Percentiles rank a stretch among this genome's conserved stretches.
phyloP scores from a whole-genome alignment of 805 yeast species.

The Candida railenensis region DNA sequence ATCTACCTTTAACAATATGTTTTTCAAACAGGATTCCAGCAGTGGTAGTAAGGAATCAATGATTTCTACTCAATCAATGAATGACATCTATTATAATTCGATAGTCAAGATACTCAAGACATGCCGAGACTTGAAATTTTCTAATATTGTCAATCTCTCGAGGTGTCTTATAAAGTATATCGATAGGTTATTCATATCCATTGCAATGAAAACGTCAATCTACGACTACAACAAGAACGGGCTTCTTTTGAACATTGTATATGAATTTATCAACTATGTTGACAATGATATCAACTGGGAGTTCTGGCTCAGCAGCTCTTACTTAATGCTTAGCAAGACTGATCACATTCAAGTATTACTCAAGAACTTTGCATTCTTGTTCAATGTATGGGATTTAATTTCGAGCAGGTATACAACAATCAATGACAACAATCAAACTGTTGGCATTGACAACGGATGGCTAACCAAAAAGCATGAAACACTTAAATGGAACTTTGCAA shows the following conservation, averaged over 20 bases:
- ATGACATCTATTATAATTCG: constrained; percentile 37
- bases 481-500: constrained; percentile 47
- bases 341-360: constrained; percentile 62
- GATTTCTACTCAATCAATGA: constrained; percentile 7
- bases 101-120: constrained; percentile 39
- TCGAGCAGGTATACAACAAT: constrained; percentile 28
- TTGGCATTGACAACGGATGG: constrained; percentile 31
- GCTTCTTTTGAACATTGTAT: constrained; percentile 37
- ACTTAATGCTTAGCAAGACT: constrained; percentile 56
- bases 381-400: constrained; percentile 71
- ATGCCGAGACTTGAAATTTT: constrained; percentile 32
- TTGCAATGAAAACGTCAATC: constrained; percentile 36
- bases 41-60: neutral
- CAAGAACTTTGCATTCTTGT: constrained; percentile 63
- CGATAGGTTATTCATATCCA: constrained; percentile 32
- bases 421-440: neutral
- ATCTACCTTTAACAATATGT: neutral
- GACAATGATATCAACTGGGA: constrained; percentile 57
- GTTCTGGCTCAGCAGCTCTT: constrained; percentile 67
- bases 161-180: constrained; percentile 18
- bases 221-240: constrained; percentile 40
- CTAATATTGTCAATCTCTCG: constrained; percentile 7
- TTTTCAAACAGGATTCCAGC: constrained; percentile 1
- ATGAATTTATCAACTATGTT: constrained; percentile 38
- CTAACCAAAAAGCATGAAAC: constrained; percentile 35